Evolutionary conservation across 2,329 filamentous ascomycete species (phyloP), one percentile per base, ranked within the genome.

Genomic region (Fusarium nodosum): DNA sequence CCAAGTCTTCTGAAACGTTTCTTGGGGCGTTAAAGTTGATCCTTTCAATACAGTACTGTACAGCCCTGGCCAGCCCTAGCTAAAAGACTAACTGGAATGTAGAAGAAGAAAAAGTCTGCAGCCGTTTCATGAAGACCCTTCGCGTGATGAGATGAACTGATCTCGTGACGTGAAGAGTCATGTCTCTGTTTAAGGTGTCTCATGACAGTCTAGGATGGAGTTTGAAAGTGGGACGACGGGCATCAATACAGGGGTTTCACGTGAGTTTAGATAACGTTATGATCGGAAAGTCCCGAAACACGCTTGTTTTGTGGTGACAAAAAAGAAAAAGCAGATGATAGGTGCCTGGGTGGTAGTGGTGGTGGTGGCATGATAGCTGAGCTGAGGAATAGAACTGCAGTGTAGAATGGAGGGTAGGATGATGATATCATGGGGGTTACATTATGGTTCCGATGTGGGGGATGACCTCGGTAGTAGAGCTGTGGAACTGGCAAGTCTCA

Each of bases 351-450:
- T 30, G 28, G 28, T 30, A 30, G 20, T 39, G 36, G 36, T 59
- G 51, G 41, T 48, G 45, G 66, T 74, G 69, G 66, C 66, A 71
- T 73, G 72, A 74, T 69, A 70, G 59, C 48, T 60, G 39, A 66
- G 36, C 36, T 56, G 53, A 50, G 24, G 53, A 24, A n/a, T 18
- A 22, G 22, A 38, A 28, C 18, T 30, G n/a, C 22, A 30, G 34
- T 60, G n/a, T 26, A 61, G 22, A 66, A 60, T 47, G 60, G 70
- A 66, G 69, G 69, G 69, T 65, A 68, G 64, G 44, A 61, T 72
- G 69, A 74, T 74, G 71, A 72, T 73, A 74, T 73, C 71, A 73
- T 73, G 71, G 71, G 71, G 69, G 71, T 66, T 64, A 47, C 47
- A 51, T 31, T 46, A 28, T 62, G 33, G 48, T 45, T 69, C 45